These are phyloP conservation scores for Eimeria sp. DNA, from an alignment of 169 alveolate species.

Conservation along the genomic window DNA sequence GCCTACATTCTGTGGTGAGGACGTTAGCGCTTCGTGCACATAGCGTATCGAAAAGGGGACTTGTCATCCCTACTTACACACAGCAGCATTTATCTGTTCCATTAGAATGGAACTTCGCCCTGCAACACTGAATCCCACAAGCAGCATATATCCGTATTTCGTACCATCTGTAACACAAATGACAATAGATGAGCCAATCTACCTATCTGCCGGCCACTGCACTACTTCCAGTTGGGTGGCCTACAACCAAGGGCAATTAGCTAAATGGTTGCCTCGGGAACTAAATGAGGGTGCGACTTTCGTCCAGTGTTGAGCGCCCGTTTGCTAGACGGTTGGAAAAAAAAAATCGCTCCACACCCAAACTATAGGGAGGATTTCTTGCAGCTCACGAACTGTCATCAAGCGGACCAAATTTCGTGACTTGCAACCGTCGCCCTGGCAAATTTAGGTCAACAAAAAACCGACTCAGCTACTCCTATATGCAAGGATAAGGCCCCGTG, in stretches of 20 bases:
- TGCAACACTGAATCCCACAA: neutral
- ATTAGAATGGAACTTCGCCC: neutral
- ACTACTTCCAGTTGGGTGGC: neutral
- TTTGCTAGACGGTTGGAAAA: neutral
- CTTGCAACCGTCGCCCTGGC: neutral
- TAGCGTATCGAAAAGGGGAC: neutral
- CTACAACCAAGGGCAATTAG: neutral
- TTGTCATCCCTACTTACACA: neutral
- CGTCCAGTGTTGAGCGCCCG: neutral
- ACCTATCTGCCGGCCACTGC: neutral
- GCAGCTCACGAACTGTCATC: slow-evolving; percentile 5
- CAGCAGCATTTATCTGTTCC: neutral
- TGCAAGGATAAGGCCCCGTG: neutral
- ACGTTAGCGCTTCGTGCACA: neutral
- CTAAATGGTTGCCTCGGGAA: neutral
- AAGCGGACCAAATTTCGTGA: neutral
- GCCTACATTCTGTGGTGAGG: neutral
- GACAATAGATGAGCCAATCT: neutral
- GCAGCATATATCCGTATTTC: neutral
- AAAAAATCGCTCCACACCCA: neutral
- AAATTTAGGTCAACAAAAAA: neutral
- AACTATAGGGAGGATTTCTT: neutral
- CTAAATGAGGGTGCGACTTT: too few relatives aligned
- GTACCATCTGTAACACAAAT: neutral
- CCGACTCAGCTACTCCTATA: neutral